Evolutionary conservation across 2,329 filamentous ascomycete species (phyloP).

Genomic region (Sclerotinia glacialis): DNA sequence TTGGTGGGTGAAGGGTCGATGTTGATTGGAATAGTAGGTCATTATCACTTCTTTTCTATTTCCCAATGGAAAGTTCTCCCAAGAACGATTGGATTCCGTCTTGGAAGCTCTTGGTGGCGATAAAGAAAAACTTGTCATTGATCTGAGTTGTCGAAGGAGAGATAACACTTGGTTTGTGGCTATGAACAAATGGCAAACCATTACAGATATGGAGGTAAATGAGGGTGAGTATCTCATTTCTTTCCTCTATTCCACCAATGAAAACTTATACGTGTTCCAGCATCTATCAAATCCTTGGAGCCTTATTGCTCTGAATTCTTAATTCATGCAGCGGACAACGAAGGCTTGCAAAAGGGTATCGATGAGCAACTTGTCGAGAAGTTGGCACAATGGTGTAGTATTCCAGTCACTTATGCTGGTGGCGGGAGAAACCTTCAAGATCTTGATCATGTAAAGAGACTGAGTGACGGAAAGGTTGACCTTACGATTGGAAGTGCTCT

Average conservation of each 20-base stretch:
- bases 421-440: conserved; percentile 83
- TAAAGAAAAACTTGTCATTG: conserved; percentile 81
- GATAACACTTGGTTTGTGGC: conserved; percentile 86
- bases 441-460: conserved; percentile 72
- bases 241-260: not conserved
- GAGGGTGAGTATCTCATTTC: conserved; percentile 56
- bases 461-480: conserved; percentile 81
- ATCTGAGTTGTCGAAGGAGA: conserved; percentile 82
- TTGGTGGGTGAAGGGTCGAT: not conserved
- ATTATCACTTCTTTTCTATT: conserved; percentile 97
- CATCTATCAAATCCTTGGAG: conserved; percentile 75
- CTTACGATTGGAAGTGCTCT: conserved; percentile 94
- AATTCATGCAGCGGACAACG: conserved; percentile 95
- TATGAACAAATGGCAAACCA: conserved; percentile 98
- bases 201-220: conserved; percentile 93
- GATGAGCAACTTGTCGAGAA: conserved; percentile 78
- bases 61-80: conserved; percentile 76
- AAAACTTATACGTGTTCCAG: conserved; percentile 46
- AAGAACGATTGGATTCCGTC: conserved; percentile 70
- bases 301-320: conserved; percentile 96
- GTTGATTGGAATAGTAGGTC: conserved; percentile 58
- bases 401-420: conserved; percentile 94
- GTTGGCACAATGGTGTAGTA: conserved; percentile 80
- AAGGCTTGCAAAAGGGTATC: conserved; percentile 87
- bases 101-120: conserved; percentile 70